phyloP scores from a whole-genome alignment of 306 rosid genomes.

The Hylodesmum podocarpum region DNA sequence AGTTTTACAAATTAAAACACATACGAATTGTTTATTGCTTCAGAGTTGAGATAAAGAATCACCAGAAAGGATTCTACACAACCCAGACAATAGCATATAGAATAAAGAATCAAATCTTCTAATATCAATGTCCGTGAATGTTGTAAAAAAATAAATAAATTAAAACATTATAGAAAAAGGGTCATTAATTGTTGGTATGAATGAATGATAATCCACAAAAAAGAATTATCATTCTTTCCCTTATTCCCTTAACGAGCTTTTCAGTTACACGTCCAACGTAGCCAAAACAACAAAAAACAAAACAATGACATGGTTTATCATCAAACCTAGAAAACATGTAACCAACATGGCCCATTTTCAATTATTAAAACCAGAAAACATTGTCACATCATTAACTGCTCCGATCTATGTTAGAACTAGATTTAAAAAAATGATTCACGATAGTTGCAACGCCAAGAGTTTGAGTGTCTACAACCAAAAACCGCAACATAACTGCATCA shows the following conservation, averaged over 20 bases:
- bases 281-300: neutral
- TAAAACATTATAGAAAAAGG: neutral
- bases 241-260: neutral
- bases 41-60: neutral
- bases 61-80: neutral
- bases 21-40: neutral
- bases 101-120: constrained; percentile 1
- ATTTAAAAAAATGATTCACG: too few relatives aligned
- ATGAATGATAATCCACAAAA: neutral
- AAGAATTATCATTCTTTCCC: neutral
- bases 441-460: too few relatives aligned
- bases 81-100: neutral
- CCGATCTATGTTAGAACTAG: neutral
- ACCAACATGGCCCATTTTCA: neutral
- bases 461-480: too few relatives aligned
- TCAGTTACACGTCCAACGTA: neutral
- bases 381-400: neutral
- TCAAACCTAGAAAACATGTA: constrained; percentile 7
- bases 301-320: neutral
- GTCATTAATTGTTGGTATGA: neutral
- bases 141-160: neutral
- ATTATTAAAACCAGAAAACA: neutral
- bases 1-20: neutral
- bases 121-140: neutral
- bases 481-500: too few relatives aligned